A percentile compares a stretch with the other conserved stretches of the same genome.
Evolutionary conservation across 2,329 filamentous ascomycete species (phyloP).

Genomic region (Ustilaginoidea virens): DNA sequence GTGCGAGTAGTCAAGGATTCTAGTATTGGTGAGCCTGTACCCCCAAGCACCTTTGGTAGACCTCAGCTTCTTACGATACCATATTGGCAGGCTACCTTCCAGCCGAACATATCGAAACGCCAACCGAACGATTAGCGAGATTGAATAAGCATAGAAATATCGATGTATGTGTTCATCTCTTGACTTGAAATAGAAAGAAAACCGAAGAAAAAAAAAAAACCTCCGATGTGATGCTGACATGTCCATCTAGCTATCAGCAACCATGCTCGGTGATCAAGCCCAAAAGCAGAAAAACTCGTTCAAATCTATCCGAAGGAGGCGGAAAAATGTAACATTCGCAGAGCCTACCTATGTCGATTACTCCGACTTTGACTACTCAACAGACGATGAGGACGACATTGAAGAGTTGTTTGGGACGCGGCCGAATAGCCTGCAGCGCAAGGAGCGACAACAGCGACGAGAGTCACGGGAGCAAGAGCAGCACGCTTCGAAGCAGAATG

Average conservation of each 20-base stretch:
- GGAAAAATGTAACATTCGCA: constrained; percentile 77
- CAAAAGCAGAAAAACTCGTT: constrained; percentile 73
- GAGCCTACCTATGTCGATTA: constrained; percentile 79
- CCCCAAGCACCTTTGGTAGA: not conserved
- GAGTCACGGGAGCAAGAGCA: constrained; percentile 14
- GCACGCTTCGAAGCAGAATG: constrained; percentile 9
- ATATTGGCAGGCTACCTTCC: constrained; percentile 67
- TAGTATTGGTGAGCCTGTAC: constrained; percentile 53
- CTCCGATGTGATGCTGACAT: constrained; percentile 9
- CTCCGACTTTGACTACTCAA: constrained; percentile 73
- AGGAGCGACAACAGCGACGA: constrained; percentile 15
- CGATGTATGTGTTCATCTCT: constrained; percentile 47
- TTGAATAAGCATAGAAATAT: constrained; percentile 97
- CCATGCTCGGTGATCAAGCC: constrained; percentile 47
- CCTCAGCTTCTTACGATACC: constrained; percentile 10
- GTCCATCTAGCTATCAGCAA: constrained; percentile 36
- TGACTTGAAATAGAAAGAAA: not conserved
- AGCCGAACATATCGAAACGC: constrained; percentile 96
- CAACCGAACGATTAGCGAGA: constrained; percentile 81
- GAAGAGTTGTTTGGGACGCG: constrained; percentile 28
- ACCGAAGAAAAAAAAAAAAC: not conserved
- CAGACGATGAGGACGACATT: constrained; percentile 47
- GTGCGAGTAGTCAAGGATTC: constrained; percentile 94
- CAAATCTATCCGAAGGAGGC: constrained; percentile 69
- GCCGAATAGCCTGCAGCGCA: constrained; percentile 14